phyloP scores from a whole-genome alignment of 306 rosid genomes.

The Citrullus colocynthis region DNA sequence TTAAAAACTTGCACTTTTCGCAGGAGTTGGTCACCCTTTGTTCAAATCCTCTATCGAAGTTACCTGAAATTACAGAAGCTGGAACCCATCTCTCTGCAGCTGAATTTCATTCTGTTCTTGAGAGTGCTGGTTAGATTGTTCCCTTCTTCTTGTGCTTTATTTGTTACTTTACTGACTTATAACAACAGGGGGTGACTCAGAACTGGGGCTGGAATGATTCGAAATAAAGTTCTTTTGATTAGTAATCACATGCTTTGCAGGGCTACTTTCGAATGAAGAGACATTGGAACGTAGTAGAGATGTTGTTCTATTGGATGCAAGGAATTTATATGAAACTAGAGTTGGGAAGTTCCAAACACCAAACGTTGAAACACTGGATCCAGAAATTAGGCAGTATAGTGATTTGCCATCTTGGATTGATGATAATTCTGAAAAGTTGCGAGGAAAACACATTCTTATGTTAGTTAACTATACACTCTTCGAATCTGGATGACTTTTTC shows the following conservation, averaged over 20 bases:
- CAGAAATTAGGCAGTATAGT: constrained; percentile 77
- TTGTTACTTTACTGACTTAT: constrained; percentile 6
- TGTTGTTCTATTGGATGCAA: constrained; percentile 71
- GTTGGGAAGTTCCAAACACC: constrained; percentile 75
- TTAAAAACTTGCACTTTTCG: not conserved
- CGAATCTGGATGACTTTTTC: not conserved
- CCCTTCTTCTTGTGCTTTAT: not conserved
- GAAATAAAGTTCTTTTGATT: constrained; percentile 2
- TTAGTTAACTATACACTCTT: constrained; percentile 14
- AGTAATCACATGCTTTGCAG: constrained; percentile 9
- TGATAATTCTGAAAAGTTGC: constrained; percentile 45
- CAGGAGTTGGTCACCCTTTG: constrained; percentile 79
- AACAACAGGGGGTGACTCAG: not conserved
- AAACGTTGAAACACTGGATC: constrained; percentile 63
- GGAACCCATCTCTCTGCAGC: constrained; percentile 75
- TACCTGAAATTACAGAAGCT: constrained; percentile 63
- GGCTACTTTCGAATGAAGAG: constrained; percentile 28
- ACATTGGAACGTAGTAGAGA: constrained; percentile 10
- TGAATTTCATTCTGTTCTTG: constrained; percentile 73
- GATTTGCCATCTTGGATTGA: constrained; percentile 87
- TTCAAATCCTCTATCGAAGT: constrained; percentile 48
- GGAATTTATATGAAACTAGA: constrained; percentile 89
- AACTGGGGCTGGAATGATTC: not conserved
- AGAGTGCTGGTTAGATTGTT: constrained; percentile 39
- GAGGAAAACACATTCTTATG: constrained; percentile 74